A percentile compares a stretch with the other conserved stretches of the same genome.
phyloP scores from a whole-genome alignment of 1,139 yeast species.

The Blastobotrys proliferans region DNA sequence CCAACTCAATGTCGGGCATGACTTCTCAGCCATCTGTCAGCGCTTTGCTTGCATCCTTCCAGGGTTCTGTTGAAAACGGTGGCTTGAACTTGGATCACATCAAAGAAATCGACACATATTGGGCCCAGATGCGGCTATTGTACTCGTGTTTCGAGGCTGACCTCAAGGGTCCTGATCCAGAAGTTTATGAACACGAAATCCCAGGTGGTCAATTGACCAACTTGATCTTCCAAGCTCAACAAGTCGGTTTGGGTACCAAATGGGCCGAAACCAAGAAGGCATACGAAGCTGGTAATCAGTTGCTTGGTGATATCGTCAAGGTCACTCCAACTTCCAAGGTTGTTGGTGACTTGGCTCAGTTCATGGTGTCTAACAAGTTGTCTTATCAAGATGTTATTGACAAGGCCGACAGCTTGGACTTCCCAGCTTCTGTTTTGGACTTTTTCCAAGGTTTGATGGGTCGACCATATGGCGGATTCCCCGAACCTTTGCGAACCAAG shows the following conservation, averaged over 20 bases:
- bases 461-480: slow-evolving; percentile 99
- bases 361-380: slow-evolving; percentile 94
- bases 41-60: slow-evolving; percentile 87
- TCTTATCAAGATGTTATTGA: slow-evolving; percentile 78
- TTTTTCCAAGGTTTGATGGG: slow-evolving; percentile 99
- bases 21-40: slow-evolving; percentile 97
- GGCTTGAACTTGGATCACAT: slow-evolving; percentile 56
- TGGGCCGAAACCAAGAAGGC: slow-evolving; percentile 96
- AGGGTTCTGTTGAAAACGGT: slow-evolving; percentile 79
- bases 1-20: slow-evolving; percentile 96
- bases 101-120: slow-evolving; percentile 83
- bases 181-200: slow-evolving; percentile 94
- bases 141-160: slow-evolving; percentile 98
- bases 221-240: slow-evolving; percentile 97
- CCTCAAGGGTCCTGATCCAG: slow-evolving; percentile 98
- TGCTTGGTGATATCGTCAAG: slow-evolving; percentile 94
- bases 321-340: slow-evolving; percentile 99
- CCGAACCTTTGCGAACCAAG: slow-evolving; percentile 93
- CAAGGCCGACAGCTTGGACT: slow-evolving; percentile 85
- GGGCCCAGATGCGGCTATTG: slow-evolving; percentile 98
- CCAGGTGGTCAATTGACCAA: slow-evolving; percentile 99
- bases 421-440: slow-evolving; percentile 97
- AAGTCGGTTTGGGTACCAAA: slow-evolving; percentile 92
- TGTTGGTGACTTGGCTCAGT: slow-evolving; percentile 98
- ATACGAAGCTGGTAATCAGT: slow-evolving; percentile 80